Evolutionary conservation across 352 stramenopile genomes (phyloP), one percentile per base, ranked within the genome.

Genomic region (Globisporangium spinosum): DNA sequence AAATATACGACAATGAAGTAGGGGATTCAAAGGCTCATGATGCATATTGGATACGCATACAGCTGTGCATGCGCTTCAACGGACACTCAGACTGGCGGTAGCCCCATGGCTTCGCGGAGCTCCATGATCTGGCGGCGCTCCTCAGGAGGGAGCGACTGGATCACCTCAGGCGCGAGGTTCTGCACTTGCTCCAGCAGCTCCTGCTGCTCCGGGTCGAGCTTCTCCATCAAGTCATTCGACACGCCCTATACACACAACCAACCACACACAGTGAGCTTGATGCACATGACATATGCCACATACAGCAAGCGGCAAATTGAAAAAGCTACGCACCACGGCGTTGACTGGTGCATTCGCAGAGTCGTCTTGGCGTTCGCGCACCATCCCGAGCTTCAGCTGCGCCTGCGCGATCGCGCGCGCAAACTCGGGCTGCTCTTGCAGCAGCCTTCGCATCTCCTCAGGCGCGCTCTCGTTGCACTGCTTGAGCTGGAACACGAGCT

Each of bases 121-220:
- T 94, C 83, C 85, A 94, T 94, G 68, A 94, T 91, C 71, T 94
- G 85, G 45, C 81, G 78, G 32, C 85, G 82, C 68, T 94, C 83
- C 23, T 86, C 83, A 5, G 72, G 77, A 22, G 85, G 85, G 40
- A 94, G 71, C 53, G 82, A 84, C 74, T 92, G 83, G 68, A 94
- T 94, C 45, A 92, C 80, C 71, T 94, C 85, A 0, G 83, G 85
- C 43, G 85, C 83, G 55, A 94, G 71, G 71, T 94, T 91, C 65
- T 90, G 83, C 64, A 94, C 82, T 64, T 94, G 80, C 54, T 92
- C 83, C 40, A 94, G 79, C 51, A 94, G 67, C 59, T 89, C 79
- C 60, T 94, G 85, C 59, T 94, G 85, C 70, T 91, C 85, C 20
- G 77, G 77, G 68, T 94, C 85, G 58, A 94, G 71, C 49, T 89